These are phyloP conservation scores for Fistulifera pelliculosa DNA, from an alignment of 108 stramenopile species.

Conservation along the genomic window DNA sequence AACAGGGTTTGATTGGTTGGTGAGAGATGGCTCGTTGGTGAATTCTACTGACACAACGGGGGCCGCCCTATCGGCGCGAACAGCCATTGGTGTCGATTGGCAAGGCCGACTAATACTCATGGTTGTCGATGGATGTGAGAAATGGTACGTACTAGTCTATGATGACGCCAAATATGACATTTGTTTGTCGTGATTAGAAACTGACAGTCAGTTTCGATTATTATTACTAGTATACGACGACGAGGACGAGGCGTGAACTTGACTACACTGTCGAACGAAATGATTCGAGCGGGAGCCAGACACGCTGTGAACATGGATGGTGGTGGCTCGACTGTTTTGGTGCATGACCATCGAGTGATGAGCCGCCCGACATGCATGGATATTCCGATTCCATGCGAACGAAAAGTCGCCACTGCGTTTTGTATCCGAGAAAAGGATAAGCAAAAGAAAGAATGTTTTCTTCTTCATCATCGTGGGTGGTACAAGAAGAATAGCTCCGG, in stretches of 20 bases:
- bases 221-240: too few relatives aligned
- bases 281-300: slow-evolving; percentile 11
- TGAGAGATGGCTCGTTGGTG: slow-evolving; percentile 18
- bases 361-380: slow-evolving; percentile 35
- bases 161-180: too few relatives aligned
- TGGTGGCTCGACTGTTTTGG: slow-evolving; percentile 31
- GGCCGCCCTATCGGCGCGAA: slow-evolving; percentile 22
- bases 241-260: slow-evolving; percentile 17
- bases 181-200: too few relatives aligned
- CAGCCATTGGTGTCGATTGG: slow-evolving; percentile 25
- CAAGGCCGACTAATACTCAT: slow-evolving; percentile 17
- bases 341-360: slow-evolving; percentile 1
- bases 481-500: not conserved
- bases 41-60: slow-evolving; percentile 1
- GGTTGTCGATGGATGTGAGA: slow-evolving; percentile 40
- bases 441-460: too few relatives aligned
- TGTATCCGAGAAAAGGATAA: slow-evolving; percentile 11
- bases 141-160: slow-evolving; percentile 41
- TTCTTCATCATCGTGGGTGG: too few relatives aligned
- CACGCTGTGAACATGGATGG: slow-evolving; percentile 44
- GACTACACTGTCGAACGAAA: slow-evolving; percentile 15
- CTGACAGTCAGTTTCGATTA: too few relatives aligned
- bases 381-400: slow-evolving; percentile 18
- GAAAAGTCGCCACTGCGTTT: slow-evolving; percentile 28
- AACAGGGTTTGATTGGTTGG: slow-evolving; percentile 40